Conservation (phyloP, 2,329 filamentous ascomycete species). For the Sphaceloma murrayae region DNA sequence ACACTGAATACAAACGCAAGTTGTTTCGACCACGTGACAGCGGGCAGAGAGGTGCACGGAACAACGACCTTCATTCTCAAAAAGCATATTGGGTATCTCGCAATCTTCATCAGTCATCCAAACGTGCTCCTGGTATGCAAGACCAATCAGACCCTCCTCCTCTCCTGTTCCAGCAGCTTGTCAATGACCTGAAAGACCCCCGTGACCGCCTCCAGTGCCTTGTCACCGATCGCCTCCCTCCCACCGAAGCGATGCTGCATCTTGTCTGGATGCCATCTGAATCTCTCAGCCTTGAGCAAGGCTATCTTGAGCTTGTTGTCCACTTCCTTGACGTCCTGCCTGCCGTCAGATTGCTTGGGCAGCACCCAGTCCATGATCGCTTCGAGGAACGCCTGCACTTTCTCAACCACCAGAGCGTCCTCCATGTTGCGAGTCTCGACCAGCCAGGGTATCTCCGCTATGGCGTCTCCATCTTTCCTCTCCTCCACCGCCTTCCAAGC, state of each 20-base stretch:
- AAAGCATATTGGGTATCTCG: slow-evolving; percentile 14
- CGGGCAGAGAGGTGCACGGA: no score
- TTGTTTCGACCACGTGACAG: no score
- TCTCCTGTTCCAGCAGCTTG: slow-evolving; percentile 47
- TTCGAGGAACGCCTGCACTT: slow-evolving; percentile 60
- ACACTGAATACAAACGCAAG: no score
- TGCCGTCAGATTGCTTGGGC: no score
- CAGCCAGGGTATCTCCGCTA: slow-evolving; percentile 58
- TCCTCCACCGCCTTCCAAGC: slow-evolving; percentile 41
- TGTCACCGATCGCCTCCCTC: slow-evolving; percentile 52
- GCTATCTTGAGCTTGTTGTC: slow-evolving; percentile 30
- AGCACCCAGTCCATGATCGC: neutral
- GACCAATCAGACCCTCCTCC: no score
- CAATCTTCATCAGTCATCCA: slow-evolving; percentile 13
- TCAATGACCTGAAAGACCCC: slow-evolving; percentile 89
- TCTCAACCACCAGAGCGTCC: slow-evolving; percentile 46
- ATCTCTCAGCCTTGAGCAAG: slow-evolving; percentile 69
- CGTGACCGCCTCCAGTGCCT: slow-evolving; percentile 69
- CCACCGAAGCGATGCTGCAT: slow-evolving; percentile 80
- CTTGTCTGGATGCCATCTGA: slow-evolving; percentile 97
- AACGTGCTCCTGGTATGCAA: neutral
- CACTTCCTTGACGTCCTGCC: neutral
- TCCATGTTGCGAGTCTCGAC: slow-evolving; percentile 50
- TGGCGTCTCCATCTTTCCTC: slow-evolving; percentile 10
- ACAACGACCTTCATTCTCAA: no score